Conservation (phyloP, 352 stramenopile genomes). For the Globisporangium recalcitrans region DNA sequence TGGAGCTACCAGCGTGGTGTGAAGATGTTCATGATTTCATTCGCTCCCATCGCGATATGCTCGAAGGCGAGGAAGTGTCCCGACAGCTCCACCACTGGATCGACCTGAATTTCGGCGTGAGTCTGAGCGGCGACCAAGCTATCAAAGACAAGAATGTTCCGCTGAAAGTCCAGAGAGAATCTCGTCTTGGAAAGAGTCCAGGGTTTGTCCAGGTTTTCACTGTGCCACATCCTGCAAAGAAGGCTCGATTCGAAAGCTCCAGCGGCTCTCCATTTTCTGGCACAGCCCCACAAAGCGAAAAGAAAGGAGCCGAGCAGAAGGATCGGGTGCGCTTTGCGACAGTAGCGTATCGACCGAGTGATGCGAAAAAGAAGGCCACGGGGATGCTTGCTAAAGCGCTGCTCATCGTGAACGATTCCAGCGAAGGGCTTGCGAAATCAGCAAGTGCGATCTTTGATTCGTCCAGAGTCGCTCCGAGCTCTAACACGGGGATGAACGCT, state of each 20-base stretch:
- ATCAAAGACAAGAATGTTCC: constrained; percentile 90
- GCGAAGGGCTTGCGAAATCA: constrained; percentile 1
- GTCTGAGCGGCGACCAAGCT: constrained; percentile 70
- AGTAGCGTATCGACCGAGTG: constrained; percentile 12
- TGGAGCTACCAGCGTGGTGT: constrained; percentile 79
- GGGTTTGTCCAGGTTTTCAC: constrained; percentile 77
- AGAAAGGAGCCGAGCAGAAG: not conserved
- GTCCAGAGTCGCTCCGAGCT: not conserved
- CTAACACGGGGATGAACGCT: not conserved
- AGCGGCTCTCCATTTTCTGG: not conserved
- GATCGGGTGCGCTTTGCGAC: constrained; percentile 8
- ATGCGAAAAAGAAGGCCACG: constrained; percentile 15
- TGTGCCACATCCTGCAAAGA: constrained; percentile 26
- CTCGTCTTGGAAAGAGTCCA: constrained; percentile 41
- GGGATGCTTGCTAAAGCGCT: constrained; percentile 18
- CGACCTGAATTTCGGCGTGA: constrained; percentile 93
- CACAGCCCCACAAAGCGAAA: not conserved
- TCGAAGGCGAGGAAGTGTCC: constrained; percentile 90
- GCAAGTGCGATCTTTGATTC: constrained; percentile 1
- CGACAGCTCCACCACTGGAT: constrained; percentile 91
- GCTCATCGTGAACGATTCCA: constrained; percentile 11
- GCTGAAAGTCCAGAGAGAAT: constrained; percentile 37
- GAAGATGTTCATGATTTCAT: constrained; percentile 72
- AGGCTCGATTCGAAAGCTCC: not conserved
- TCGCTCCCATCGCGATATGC: constrained; percentile 83